Base-by-base conservation (phyloP, 2,329 filamentous ascomycete genomes). In the Pseudogymnoascus sp. region DNA sequence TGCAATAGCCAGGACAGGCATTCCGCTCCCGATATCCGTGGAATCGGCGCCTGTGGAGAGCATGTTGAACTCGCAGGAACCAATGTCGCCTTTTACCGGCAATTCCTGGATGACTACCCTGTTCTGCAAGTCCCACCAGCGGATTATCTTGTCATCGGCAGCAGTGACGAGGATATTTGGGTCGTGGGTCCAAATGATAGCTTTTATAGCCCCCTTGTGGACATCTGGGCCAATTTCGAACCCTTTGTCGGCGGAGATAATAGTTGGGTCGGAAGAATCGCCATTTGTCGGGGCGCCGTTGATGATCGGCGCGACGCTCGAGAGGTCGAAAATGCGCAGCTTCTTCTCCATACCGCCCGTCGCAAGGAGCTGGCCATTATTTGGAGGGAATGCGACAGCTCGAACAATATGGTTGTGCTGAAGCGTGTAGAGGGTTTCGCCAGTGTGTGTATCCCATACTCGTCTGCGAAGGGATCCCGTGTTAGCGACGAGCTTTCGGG, bases 261-360 rank as follows among this genome's bases (percentile, higher is more conserved):
- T 78, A 37, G 78, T 71, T 6, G 70, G 68, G 9, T 71, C 67
- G 11, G 78, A 69, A 25, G 70, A 67, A 8, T 69, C 66, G n/a
- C 67, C 68, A 28, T 71, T 72, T 25, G 69, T 70, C 11, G 57
- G 57, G 30, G 69, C 68, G 9, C 69, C 65, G 33, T 68, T 68
- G 15, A 70, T 62, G 73, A 67, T 38, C 76, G 68, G 62, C 77
- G 76, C 75, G 39, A 82, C 78, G 63, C 86, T 84, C 14, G 84
- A 84, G 14, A 99, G 79, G 69, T 97, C 93, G 71, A 94, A 99
- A 65, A 99, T 88, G 60, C 93, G 90, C 59, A 99, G 82, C 75
- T 94, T 97, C 81, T 97, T 97, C 77, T 99, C 94, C 78, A 90
- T 90, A 25, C 94, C 94, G 35, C 93, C 94, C 0, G 94, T 97